Evolutionary conservation across 2,329 filamentous ascomycete species (phyloP).

Genomic region (Ceratocystis diversiconidia): DNA sequence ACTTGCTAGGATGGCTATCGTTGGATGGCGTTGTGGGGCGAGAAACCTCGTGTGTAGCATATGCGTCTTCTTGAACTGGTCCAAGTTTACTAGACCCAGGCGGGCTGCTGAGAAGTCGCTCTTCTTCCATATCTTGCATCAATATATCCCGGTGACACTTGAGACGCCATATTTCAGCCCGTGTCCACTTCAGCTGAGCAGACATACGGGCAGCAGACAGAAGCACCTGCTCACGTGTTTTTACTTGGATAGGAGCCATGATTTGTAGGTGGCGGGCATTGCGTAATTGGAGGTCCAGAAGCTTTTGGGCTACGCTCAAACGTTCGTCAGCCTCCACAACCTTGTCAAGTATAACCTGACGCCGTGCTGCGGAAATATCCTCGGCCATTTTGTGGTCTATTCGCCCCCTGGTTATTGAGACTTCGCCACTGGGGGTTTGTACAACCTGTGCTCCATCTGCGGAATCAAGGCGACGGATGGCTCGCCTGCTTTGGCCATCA

Average conservation of each 20-base stretch:
- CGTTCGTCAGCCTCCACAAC: slow-evolving; percentile 74
- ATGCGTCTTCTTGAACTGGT: slow-evolving; percentile 12
- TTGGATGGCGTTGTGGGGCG: slow-evolving; percentile 11
- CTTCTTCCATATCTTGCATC: slow-evolving; percentile 71
- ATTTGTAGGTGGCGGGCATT: slow-evolving; percentile 85
- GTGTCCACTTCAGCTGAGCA: slow-evolving; percentile 83
- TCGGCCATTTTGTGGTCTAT: slow-evolving; percentile 72
- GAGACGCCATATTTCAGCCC: slow-evolving; percentile 83
- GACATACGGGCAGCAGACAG: slow-evolving; percentile 70
- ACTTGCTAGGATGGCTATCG: neutral
- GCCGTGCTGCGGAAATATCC: slow-evolving; percentile 70
- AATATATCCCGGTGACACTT: slow-evolving; percentile 86
- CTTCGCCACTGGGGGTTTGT: slow-evolving; percentile 57
- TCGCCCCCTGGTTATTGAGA: slow-evolving; percentile 55
- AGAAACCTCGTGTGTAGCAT: neutral
- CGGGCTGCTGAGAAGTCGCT: slow-evolving; percentile 27
- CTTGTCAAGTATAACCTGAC: slow-evolving; percentile 68
- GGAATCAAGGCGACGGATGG: slow-evolving; percentile 55
- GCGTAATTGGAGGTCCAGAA: slow-evolving; percentile 67
- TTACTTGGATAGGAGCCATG: slow-evolving; percentile 78
- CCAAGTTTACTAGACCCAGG: neutral
- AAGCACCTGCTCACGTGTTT: slow-evolving; percentile 76
- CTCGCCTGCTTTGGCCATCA: slow-evolving; percentile 63
- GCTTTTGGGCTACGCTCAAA: slow-evolving; percentile 55
- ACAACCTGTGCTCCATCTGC: slow-evolving; percentile 46